Conservation (phyloP, 495 filamentous ascomycete genomes). For the Penicillium macrosclerotiorum region DNA sequence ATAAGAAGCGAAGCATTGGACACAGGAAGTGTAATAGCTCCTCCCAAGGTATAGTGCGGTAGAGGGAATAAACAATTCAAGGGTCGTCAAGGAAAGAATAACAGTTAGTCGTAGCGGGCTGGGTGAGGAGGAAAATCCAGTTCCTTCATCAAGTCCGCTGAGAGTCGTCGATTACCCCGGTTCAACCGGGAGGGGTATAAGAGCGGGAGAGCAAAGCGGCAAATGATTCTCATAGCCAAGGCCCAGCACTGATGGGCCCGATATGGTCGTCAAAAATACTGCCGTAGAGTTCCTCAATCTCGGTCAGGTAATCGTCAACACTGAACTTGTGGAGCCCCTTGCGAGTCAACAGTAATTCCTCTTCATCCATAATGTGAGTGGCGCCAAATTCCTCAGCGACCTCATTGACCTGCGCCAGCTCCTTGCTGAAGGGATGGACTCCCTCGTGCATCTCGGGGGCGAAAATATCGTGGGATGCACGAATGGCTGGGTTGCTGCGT, state of each 20-base stretch:
- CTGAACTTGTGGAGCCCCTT: conserved; percentile 72
- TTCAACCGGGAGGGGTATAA: conserved; percentile 22
- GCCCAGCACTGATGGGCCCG: conserved; percentile 32
- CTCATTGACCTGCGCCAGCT: conserved; percentile 54
- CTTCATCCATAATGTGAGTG: conserved; percentile 62
- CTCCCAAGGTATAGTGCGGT: conserved; percentile 32
- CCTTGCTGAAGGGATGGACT: conserved; percentile 53
- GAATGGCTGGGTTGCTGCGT: conserved; percentile 36
- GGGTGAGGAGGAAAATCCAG: conserved; percentile 23
- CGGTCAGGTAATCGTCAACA: conserved; percentile 78
- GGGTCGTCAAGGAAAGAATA: conserved; percentile 28
- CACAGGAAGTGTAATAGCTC: conserved; percentile 15
- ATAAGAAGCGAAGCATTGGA: conserved; percentile 8
- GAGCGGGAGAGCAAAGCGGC: no score
- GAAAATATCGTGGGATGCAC: conserved; percentile 44
- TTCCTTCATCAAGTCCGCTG: conserved; percentile 14
- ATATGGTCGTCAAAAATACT: conserved; percentile 48
- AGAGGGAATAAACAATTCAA: conserved; percentile 12
- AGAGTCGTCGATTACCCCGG: conserved; percentile 20
- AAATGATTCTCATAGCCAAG: conserved; percentile 42
- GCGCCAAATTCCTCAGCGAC: conserved; percentile 83
- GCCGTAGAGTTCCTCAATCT: conserved; percentile 70
- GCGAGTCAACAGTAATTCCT: conserved; percentile 62
- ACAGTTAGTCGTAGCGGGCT: conserved; percentile 27
- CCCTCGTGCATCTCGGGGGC: conserved; percentile 38